Evolutionary conservation across 176 grass and related monocot species (phyloP).

Genomic region (Carex pumila): DNA sequence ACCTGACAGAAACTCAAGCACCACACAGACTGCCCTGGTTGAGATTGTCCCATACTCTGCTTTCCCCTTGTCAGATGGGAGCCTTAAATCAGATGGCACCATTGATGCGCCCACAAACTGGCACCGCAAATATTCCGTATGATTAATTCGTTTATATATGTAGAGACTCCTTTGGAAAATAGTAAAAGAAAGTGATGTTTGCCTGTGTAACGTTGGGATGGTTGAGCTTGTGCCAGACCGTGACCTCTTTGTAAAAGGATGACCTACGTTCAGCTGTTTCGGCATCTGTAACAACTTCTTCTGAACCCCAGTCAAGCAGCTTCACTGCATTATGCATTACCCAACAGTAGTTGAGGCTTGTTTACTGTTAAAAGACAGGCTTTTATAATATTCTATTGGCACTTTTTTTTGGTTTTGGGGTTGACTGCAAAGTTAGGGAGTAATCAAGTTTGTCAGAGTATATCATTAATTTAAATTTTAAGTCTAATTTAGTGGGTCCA

Average conservation of each 20-base stretch:
- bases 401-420: not conserved
- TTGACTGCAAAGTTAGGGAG: not conserved
- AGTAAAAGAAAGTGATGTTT: not conserved
- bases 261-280: conserved; percentile 17
- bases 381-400: not conserved
- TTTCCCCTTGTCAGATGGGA: conserved; percentile 32
- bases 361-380: not conserved
- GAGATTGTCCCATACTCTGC: not conserved
- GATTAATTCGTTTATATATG: not conserved
- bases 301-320: conserved; percentile 65
- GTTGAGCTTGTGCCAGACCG: conserved; percentile 75
- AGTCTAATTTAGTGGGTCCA: no score
- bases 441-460: no score
- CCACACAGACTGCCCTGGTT: conserved; percentile 46
- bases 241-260: conserved; percentile 77
- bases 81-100: conserved; percentile 62
- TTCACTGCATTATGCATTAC: conserved; percentile 51
- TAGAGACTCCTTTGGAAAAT: not conserved
- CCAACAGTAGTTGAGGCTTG: not conserved
- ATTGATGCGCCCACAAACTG: conserved; percentile 81
- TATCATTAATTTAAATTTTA: no score
- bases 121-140: no score
- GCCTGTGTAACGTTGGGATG: conserved; percentile 85
- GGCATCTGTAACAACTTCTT: conserved; percentile 14
- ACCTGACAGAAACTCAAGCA: conserved; percentile 68